Evolutionary conservation across 352 stramenopile genomes (phyloP).

Genomic region (Globisporangium camurandrum): DNA sequence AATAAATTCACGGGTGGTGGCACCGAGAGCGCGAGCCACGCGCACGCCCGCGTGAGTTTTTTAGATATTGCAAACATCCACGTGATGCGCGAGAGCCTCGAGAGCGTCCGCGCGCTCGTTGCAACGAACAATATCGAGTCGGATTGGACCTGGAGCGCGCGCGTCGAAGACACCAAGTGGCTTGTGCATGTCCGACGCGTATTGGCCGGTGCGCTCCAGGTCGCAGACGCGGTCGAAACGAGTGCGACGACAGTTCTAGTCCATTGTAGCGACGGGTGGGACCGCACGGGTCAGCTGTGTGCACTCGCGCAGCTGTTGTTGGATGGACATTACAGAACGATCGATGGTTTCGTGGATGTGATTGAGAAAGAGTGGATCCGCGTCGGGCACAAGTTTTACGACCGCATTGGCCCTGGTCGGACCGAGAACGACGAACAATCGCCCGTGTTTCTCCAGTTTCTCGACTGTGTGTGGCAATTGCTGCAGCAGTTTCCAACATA

Average conservation of each 20-base stretch:
- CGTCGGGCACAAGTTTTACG: slow-evolving; percentile 86
- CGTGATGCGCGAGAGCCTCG: slow-evolving; percentile 85
- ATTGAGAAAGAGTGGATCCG: slow-evolving; percentile 85
- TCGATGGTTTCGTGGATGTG: slow-evolving; percentile 73
- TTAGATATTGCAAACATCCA: slow-evolving; percentile 93
- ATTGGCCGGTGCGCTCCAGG: slow-evolving; percentile 54
- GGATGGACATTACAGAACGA: slow-evolving; percentile 81
- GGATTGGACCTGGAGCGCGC: slow-evolving; percentile 48
- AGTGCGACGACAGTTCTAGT: slow-evolving; percentile 76
- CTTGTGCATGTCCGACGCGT: slow-evolving; percentile 65
- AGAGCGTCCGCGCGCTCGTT: slow-evolving; percentile 52
- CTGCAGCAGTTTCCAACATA: slow-evolving; percentile 68
- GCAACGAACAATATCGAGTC: slow-evolving; percentile 34
- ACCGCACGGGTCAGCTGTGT: slow-evolving; percentile 84
- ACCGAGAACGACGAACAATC: slow-evolving; percentile 75
- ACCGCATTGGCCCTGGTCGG: slow-evolving; percentile 64
- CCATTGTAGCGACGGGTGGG: slow-evolving; percentile 90
- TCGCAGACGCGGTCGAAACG: slow-evolving; percentile 60
- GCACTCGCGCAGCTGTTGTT: slow-evolving; percentile 83
- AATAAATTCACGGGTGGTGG: slow-evolving; percentile 89
- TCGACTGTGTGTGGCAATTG: slow-evolving; percentile 87
- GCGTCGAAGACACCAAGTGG: slow-evolving; percentile 80
- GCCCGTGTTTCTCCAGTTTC: slow-evolving; percentile 87
- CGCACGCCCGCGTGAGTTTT: slow-evolving; percentile 74
- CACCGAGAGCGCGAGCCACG: slow-evolving; percentile 75